Evolutionary conservation across 2,329 filamentous ascomycete species (phyloP), one percentile per base, ranked within the genome.

Genomic region (Aspergillus fructus): DNA sequence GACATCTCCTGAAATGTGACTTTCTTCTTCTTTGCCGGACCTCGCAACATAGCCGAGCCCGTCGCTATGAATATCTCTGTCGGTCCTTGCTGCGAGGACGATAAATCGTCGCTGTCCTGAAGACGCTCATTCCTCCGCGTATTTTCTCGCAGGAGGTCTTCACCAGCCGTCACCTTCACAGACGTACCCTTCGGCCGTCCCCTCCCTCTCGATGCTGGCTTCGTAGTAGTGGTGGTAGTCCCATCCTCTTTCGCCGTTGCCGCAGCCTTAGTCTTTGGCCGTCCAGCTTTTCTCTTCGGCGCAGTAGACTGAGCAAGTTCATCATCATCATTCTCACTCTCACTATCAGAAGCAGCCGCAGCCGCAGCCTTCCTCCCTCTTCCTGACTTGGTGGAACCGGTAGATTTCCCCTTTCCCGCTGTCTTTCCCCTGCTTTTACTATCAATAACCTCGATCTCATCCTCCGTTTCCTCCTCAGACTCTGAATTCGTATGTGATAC

Each of bases 1-100:
- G 70, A 67, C 1, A 69, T 59, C 54, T 79, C 76, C 55, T 78
- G 69, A 60, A 81, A 81, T 3, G 78, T 80, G 23, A 81, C 79
- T 42, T 73, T 79, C 66, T 79, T 80, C 64, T 73, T 75, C 50
- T 74, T 70, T 1, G 69, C 67, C 9, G 69, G 67, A 7, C 70
- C 70, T 23, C 66, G 68, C 27, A 68, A 50, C 39, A 68, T 55
- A 48, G 66, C 64, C 3, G 71, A 73, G 33, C 66, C 64, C 0
- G 69, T 72, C 11, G 67, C 63, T 34, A 72, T 66, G 17, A 63
- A 56, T 3, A 72, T 63, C 7, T 66, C 62, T 42, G 58, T 70
- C 2, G 66, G 62, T 17, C 50, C 58, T 24, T 53, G 49, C n/a
- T 52, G 58, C 8, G 58, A 60, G 4, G 56, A 41, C 12, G 55